Evolutionary conservation across 805 yeast genomes (phyloP), one percentile per base, ranked within the genome.

Genomic region (Candida endomychidarum): DNA sequence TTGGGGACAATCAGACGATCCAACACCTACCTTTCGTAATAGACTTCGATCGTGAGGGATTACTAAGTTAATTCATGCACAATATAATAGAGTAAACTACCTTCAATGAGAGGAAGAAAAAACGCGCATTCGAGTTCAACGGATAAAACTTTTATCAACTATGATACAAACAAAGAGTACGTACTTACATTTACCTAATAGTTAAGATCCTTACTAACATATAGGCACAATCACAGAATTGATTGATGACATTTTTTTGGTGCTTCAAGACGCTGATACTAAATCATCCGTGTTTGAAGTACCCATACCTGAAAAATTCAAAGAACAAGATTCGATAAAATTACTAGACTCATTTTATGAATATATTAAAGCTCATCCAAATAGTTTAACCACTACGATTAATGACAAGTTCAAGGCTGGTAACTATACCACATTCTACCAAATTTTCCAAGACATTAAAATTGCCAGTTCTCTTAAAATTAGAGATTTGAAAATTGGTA

Each of bases 391-490:
- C 3, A 71, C 75, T 0, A 69, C 78, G 0, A 65, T 83, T n/a
- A 20, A 50, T 0, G 58, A 64, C 4, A 76, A 75, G 48, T 64
- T 68, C 46, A 23, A 50, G 7, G 58, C 57, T 2, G 53, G 55
- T 1, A 53, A 60, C 12, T 83, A 83, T 52, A 53, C 56, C 8
- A 62, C 74, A 0, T 65, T 83, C 5, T 83, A 81, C 51, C 64
- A 65, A 30, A 52, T 85, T 9, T 84, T 69, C 51, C 91, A 85
- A 52, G 95, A 86, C 56, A 54, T 86, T 32, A 81, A 74, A 43
- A 60, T 81, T 12, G 77, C 81, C 0, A 64, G 80, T 25, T 69
- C 77, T 9, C 52, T 69, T n/a, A 59, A 67, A 24, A 67, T 83
- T 18, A 62, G 70, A 30, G 62, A 70, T 27, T 64, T 71, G 41